phyloP scores from a whole-genome alignment of 2,329 filamentous ascomycete species.

The Aspergillus ustus region DNA sequence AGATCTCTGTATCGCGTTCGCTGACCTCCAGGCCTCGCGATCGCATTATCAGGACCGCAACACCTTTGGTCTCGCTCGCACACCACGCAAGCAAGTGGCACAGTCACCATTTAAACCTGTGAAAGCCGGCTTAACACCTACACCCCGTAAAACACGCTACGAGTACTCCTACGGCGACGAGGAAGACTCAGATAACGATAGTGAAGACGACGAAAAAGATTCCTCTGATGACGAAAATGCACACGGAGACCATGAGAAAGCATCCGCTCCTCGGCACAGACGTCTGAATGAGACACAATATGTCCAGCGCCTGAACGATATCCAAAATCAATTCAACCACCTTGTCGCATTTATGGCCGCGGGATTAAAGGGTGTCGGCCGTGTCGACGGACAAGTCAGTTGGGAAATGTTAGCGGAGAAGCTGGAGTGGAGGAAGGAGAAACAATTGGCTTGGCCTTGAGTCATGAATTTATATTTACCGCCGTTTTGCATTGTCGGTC shows the following conservation, averaged over 20 bases:
- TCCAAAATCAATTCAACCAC: slow-evolving; percentile 67
- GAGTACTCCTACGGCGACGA: slow-evolving; percentile 27
- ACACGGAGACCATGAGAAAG: neutral
- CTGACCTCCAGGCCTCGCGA: slow-evolving; percentile 59
- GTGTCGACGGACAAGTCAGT: slow-evolving; percentile 71
- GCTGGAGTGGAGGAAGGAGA: slow-evolving; percentile 59
- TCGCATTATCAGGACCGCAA: slow-evolving; percentile 32
- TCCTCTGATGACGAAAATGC: slow-evolving; percentile 1
- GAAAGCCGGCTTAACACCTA: slow-evolving; percentile 14
- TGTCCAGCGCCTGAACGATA: slow-evolving; percentile 57
- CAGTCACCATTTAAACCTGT: slow-evolving; percentile 39
- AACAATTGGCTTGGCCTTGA: slow-evolving; percentile 4
- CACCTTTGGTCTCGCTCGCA: neutral
- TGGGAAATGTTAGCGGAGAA: slow-evolving; percentile 86
- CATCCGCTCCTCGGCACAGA: slow-evolving; percentile 26
- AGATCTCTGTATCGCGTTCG: slow-evolving; percentile 73
- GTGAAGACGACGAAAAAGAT: slow-evolving; percentile 32
- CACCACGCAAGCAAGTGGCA: neutral
- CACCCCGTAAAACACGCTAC: slow-evolving; percentile 41
- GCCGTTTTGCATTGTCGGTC: neutral
- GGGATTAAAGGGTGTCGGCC: slow-evolving; percentile 74
- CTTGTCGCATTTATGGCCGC: slow-evolving; percentile 72
- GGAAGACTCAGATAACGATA: slow-evolving; percentile 32
- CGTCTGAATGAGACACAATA: slow-evolving; percentile 52
- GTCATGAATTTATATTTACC: neutral